Base-by-base conservation (phyloP, 768 basidiomycete species). In the Zangia roseola region DNA sequence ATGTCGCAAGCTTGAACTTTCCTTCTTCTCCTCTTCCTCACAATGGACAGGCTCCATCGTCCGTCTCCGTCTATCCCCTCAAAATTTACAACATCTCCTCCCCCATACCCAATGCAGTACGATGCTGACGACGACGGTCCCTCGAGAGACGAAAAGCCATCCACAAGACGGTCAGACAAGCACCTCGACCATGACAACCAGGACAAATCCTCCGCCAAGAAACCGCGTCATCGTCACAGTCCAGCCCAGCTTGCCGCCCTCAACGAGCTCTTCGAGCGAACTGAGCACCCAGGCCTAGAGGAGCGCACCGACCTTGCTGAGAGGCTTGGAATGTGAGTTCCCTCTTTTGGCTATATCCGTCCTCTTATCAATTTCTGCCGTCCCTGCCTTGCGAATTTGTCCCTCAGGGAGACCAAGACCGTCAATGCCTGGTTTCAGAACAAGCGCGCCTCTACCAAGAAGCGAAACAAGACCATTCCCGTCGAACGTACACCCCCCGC, bases 351-450 rank as follows among this genome's bases (percentile, higher is more conserved):
- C 35, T 42, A 63, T 55, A 52, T 52, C 56, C 47, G 50, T 19
- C 30, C 35, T 41, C 48, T 58, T 61, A 56, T 64, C 55, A 54
- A 48, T 56, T 37, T 47, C 41, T 58, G 48, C 49, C 17, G 28
- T 44, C 47, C 28, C 51, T 26, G 30, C 30, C 10, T 14, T 31
- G 30, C 14, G 3, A 31, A 31, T 31, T 31, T 58, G 43, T 50
- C 47, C 54, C 45, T 44, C 63, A 90, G 88, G 84, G 86, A 89
- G 65, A 83, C 81, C 67, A 90, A 90, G 77, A 88, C 86, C 3
- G 87, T 90, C 63, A 86, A 87, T 64, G 85, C 88, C 13, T 90
- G 86, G 84, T 91, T 90, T 69, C 88, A 90, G 71, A 90, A 90
- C 65, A 90, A 89, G 74, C 78, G 88, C 46, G 88, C 88, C 6